phyloP scores from a whole-genome alignment of 768 basidiomycete genomes.

The Sarcomyxa edulis region DNA sequence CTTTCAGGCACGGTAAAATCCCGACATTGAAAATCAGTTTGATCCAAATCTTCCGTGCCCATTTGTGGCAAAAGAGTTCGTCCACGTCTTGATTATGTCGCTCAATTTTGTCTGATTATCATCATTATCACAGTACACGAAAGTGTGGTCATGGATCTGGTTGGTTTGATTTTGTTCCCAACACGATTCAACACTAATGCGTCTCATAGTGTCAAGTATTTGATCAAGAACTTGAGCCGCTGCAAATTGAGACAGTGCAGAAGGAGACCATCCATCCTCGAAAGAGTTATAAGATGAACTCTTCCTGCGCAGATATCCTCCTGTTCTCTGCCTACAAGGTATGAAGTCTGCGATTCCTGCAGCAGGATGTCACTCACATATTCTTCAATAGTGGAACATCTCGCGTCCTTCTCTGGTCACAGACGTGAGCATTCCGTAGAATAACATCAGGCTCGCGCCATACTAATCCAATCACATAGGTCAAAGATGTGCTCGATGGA shows the following conservation, averaged over 20 bases:
- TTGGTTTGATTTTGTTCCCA: conserved; percentile 20
- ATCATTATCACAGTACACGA: conserved; percentile 60
- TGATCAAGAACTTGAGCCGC: conserved; percentile 95
- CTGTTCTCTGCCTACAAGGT: conserved; percentile 93
- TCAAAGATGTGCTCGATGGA: conserved; percentile 95
- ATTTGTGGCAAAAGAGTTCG: conserved; percentile 99
- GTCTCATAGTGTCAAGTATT: conserved; percentile 87
- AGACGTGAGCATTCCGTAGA: conserved; percentile 50
- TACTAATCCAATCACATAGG: conserved; percentile 33
- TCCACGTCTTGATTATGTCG: conserved; percentile 23
- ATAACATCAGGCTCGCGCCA: neutral
- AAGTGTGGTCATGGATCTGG: conserved; percentile 89
- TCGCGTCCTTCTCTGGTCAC: conserved; percentile 92
- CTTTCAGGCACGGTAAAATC: conserved; percentile 88
- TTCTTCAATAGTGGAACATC: conserved; percentile 80
- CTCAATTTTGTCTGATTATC: conserved; percentile 4
- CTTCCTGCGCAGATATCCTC: conserved; percentile 97
- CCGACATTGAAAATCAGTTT: conserved; percentile 97
- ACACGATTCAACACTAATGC: conserved; percentile 6
- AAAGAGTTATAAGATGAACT: conserved; percentile 99
- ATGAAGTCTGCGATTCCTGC: conserved; percentile 10
- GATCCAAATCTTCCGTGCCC: conserved; percentile 99
- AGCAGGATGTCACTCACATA: neutral
- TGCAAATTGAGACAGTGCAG: conserved; percentile 98
- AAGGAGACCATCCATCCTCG: conserved; percentile 99